Conservation (phyloP, 2,329 filamentous ascomycete genomes). For the Scedosporium apiospermum region DNA sequence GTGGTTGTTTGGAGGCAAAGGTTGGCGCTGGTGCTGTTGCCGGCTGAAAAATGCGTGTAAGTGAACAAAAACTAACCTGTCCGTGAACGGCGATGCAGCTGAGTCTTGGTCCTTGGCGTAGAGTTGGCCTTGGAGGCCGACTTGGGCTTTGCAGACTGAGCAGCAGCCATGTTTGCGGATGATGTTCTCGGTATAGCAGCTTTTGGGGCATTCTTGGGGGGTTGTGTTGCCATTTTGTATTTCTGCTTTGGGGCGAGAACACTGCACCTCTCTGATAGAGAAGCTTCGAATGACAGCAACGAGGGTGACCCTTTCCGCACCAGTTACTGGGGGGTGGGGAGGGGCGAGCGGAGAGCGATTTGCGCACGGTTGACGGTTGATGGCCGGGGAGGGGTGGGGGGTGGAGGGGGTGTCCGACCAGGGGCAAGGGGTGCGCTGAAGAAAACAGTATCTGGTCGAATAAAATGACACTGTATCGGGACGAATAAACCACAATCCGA, state of each 20-base stretch:
- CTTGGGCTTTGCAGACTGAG: conserved; percentile 51
- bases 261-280: background rate
- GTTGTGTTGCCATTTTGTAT: conserved; percentile 53
- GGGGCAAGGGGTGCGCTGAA: conserved; percentile 1
- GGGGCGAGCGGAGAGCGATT: conserved; percentile 11
- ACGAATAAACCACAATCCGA: background rate
- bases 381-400: conserved; percentile 11
- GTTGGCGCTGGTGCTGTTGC: background rate
- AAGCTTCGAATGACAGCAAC: conserved; percentile 4
- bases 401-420: conserved; percentile 8
- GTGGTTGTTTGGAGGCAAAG: background rate
- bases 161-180: conserved; percentile 50
- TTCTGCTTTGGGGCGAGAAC: background rate
- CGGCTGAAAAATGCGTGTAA: conserved; percentile 18
- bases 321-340: conserved; percentile 3
- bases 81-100: conserved; percentile 89
- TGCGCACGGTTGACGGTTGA: conserved; percentile 4
- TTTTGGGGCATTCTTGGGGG: conserved; percentile 49
- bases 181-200: conserved; percentile 23
- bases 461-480: background rate
- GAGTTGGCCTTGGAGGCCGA: conserved; percentile 41
- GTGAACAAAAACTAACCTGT: conserved; percentile 56
- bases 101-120: conserved; percentile 58
- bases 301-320: conserved; percentile 8
- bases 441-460: background rate